Evolutionary conservation across 176 grass and related monocot genomes (phyloP).

Genomic region (Rhynchospora pubera): DNA sequence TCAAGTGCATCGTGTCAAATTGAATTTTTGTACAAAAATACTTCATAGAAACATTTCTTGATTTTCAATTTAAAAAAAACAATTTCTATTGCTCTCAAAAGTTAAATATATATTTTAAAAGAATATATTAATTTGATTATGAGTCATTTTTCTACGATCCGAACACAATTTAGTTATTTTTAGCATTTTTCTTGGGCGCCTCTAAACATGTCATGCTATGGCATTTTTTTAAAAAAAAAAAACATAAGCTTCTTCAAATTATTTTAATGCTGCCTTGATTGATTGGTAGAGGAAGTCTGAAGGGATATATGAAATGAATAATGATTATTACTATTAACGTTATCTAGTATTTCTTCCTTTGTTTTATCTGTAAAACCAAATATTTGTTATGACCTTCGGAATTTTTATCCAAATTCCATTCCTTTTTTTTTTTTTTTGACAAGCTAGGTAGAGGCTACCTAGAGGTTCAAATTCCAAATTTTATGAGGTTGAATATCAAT

Average conservation of each 20-base stretch:
- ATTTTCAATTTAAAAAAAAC: background rate
- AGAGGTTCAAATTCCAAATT: no score
- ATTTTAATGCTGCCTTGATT: background rate
- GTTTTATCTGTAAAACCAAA: no score
- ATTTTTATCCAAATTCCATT: no score
- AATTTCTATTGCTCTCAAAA: background rate
- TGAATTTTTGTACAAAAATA: background rate
- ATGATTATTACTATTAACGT: no score
- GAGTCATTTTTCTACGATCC: background rate
- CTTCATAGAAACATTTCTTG: background rate
- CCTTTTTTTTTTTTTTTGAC: no score
- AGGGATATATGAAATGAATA: no score
- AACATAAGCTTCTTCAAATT: background rate
- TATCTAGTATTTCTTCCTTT: no score
- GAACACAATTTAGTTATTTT: background rate
- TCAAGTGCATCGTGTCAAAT: background rate
- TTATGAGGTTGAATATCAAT: no score
- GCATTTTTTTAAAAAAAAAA: background rate
- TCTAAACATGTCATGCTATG: background rate
- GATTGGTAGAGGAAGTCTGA: no score
- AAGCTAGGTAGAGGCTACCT: no score
- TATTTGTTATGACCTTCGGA: no score
- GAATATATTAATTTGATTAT: background rate
- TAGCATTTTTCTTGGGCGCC: background rate
- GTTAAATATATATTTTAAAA: background rate